Evolutionary conservation across 768 basidiomycete species (phyloP), one percentile per base, ranked within the genome.

Genomic region (Glaciozyma antarctica): DNA sequence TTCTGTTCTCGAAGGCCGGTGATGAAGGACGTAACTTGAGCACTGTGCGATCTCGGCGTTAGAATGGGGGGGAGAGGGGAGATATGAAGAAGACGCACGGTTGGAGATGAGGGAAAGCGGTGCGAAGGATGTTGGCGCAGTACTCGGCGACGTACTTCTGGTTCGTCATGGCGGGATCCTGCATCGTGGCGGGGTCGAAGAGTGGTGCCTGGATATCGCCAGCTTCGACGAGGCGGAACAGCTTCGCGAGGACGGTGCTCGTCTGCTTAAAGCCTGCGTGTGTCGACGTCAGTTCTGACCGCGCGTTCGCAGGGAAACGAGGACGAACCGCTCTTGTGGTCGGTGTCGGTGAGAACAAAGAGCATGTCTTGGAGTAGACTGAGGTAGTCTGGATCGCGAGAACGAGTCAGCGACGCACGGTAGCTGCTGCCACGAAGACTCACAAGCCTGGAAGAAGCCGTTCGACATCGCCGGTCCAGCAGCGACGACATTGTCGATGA

Each of bases 301-400:
- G 28, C 21, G 15, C 15, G 34, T 19, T 45, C 9, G 48, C 7
- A 10, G 21, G 13, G 26, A 34, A 4, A 10, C 38, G 8, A 10
- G n/a, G 24, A 69, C 76, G 56, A 57, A 78, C 78, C 93, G 73
- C 90, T 92, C 84, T 97, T 98, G 81, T 99, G 94, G 77, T 98
- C 94, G 8, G 93, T 86, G 76, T 99, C 94, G 15, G 51, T 52
- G 15, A 52, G 26, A 49, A 98, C 94, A 72, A 89, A 97, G 83
- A 99, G 92, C 48, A 90, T 89, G 76, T 98, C 95, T 72, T 93
- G 91, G 44, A 95, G 81, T 73, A 97, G 85, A 75, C 86, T 88
- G 55, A 97, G 82, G 81, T 88, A 91, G 78, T 92, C 28, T 21
- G 53, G 13, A 52, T 9, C 7, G 16, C n/a, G 51, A 28, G 9